Evolutionary conservation across 2,329 filamentous ascomycete genomes (phyloP), one percentile per base, ranked within the genome.

Genomic region (Tolypocladium inflatum): DNA sequence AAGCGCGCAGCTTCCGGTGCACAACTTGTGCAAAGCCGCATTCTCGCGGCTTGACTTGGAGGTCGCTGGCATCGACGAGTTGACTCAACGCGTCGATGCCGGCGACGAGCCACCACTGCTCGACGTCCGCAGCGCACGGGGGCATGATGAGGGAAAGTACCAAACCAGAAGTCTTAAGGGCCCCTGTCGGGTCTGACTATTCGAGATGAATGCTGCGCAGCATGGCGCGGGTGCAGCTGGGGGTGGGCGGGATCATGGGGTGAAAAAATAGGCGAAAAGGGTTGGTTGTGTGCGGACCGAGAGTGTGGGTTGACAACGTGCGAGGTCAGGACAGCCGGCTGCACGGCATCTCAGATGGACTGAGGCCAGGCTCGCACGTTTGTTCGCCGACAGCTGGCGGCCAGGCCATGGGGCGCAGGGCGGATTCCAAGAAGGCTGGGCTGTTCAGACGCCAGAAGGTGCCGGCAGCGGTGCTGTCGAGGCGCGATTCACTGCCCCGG

Each of bases 11-110:
- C 21, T 62, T 66, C 6, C 58, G 61, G 56, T 70, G 70, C 8
- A 72, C 59, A 6, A 64, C 62, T 54, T 70, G 68, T 19, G 67
- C 65, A 57, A 71, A 74, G 9, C 71, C 71, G 30, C 69, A 70
- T 42, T 74, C 65, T 8, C 58, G 61, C 35, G 65, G 62, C 7
- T 56, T 61, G 19, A 63, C 48, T 6, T 55, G 55, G 2, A 66
- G 30, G 8, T 62, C 57, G 11, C 63, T 57, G 1, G 45, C 30
- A 43, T 67, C 57, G n/a, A 71, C 59, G 13, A 74, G 64, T 4
- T 62, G 58, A 6, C 52, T 55, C 8, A 74, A 64, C 15, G 57
- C 56, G 21, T 65, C 63, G 21, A 61, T 59, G 9, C 68, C 70
- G 26, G 52, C 55, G 7, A 57, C 61, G 38, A 71, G 64, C 72